Evolutionary conservation across 371 early-diverging fungal species (phyloP).

Genomic region (Apophysomyces sp.): DNA sequence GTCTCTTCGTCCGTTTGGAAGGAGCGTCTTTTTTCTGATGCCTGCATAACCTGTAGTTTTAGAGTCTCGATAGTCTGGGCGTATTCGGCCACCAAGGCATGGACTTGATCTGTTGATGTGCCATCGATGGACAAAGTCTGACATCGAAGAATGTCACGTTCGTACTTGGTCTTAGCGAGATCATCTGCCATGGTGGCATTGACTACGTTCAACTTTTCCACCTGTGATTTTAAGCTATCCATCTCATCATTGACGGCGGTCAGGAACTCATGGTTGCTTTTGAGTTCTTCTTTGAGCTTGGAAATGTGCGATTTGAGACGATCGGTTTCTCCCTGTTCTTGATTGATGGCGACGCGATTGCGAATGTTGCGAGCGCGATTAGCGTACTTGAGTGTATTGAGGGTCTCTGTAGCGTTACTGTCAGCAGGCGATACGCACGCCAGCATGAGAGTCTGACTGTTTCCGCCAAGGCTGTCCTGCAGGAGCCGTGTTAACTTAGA

Average conservation of each 20-base stretch:
- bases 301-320: slow-evolving; percentile 28
- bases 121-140: slow-evolving; percentile 5
- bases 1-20: not conserved
- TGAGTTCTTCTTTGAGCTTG: slow-evolving; percentile 36
- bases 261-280: slow-evolving; percentile 35
- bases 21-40: slow-evolving; percentile 1
- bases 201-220: slow-evolving; percentile 16
- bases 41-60: slow-evolving; percentile 7
- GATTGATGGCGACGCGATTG: slow-evolving; percentile 61
- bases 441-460: slow-evolving; percentile 86
- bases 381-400: slow-evolving; percentile 91
- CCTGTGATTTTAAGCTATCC: slow-evolving; percentile 36
- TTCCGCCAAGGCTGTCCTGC: slow-evolving; percentile 94
- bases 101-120: not conserved
- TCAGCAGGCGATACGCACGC: slow-evolving; percentile 87
- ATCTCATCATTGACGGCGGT: slow-evolving; percentile 46
- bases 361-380: slow-evolving; percentile 85
- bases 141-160: slow-evolving; percentile 21
- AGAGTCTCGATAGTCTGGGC: slow-evolving; percentile 22
- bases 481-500: slow-evolving; percentile 95
- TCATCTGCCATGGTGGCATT: slow-evolving; percentile 12
- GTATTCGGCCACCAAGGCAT: slow-evolving; percentile 17
- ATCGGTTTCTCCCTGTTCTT: slow-evolving; percentile 22
- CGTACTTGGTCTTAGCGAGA: slow-evolving; percentile 22
- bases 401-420: slow-evolving; percentile 79